Evolutionary conservation across 139 green algal genomes (phyloP), one percentile per base, ranked within the genome.

Genomic region (Micractinium sp.): DNA sequence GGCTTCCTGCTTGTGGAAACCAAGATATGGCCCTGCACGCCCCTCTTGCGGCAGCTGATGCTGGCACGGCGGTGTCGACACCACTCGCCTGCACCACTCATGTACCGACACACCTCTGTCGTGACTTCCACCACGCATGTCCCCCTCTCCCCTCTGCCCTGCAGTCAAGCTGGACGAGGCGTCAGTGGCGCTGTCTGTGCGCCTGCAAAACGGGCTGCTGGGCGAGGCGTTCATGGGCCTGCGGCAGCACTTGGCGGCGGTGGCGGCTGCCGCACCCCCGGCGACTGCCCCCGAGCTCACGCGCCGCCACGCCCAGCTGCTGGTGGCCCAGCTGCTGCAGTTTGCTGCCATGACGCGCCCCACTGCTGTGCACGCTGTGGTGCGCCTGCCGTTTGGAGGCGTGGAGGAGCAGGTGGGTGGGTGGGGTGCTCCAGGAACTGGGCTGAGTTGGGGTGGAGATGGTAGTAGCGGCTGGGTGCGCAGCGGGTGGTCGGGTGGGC

Each of bases 151-250:
- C 18, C 60, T 41, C 53, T 38, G 53, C 33, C 33, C 20, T 87
- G 74, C 53, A 47, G 53, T 35, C 1, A 38, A 61, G 36, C 76
- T 92, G 61, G 38, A 81, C 13, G 81, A 93, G 39, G 92, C 90
- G 31, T 38, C 60, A 31, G 69, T 73, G 16, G 85, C 76, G 29
- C 85, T 94, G 56, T 15, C 31, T 0, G 80, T 92, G 56, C 86
- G 88, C 15, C 71, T 92, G 79, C 66, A 69, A 1, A 89, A 87
- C 74, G 88, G 85, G 16, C 89, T 94, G 53, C 79, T 94, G 23
- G 87, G 69, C 0, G 92, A 94, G 39, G 88, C 88, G 0, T 91
- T 89, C 73, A 77, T 93, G 20, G 85, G 88, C 60, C 61, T 94
- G 73, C 38, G 36, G 27, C 31, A 41, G 3, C 71, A 81, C 83